Evolutionary conservation across 805 yeast species (phyloP), one percentile per base, ranked within the genome.

Genomic region (Kurtzmaniella cleridarum): DNA sequence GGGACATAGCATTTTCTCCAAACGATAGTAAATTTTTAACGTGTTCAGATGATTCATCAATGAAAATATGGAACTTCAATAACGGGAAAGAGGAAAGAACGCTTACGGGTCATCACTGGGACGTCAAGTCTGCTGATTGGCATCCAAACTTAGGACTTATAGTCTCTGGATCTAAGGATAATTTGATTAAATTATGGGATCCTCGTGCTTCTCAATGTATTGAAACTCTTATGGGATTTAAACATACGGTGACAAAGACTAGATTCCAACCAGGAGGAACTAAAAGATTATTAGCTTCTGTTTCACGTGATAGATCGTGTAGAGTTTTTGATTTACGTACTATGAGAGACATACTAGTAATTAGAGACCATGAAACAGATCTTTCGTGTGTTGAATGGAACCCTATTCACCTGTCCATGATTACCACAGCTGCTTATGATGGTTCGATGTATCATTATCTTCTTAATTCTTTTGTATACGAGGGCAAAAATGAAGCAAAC

Each of bases 111-210:
- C 99, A 93, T 62, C 96, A 95, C 58, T 93, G 99, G 99, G 99
- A 93, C 62, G 97, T 93, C 16, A 93, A 93, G 57, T 79, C 90
- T 39, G 86, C 95, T 39, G 98, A 93, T 60, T 93, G 99, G 99
- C 99, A 93, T 60, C 86, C 95, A 4, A 71, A 74, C 10, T 65
- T 87, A 61, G 96, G 97, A 0, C 69, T 93, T 20, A 73, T 93
- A 36, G 96, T 84, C 0, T 77, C 90, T 46, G 99, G 97, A 0
- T 93, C 98, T 0, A 93, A 95, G 58, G 99, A 93, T 62, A 95
- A 95, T 60, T 66, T 89, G 48, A 77, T 93, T 35, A 89, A 90
- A 62, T 67, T 93, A 18, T 93, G 98, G 98, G 99, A 93, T 57
- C 99, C 99, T 9, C 73, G 98, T 45, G 71, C 78, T 4, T 79